Evolutionary conservation across 2,329 filamentous ascomycete genomes (phyloP).

Genomic region (Colletotrichum sp.): DNA sequence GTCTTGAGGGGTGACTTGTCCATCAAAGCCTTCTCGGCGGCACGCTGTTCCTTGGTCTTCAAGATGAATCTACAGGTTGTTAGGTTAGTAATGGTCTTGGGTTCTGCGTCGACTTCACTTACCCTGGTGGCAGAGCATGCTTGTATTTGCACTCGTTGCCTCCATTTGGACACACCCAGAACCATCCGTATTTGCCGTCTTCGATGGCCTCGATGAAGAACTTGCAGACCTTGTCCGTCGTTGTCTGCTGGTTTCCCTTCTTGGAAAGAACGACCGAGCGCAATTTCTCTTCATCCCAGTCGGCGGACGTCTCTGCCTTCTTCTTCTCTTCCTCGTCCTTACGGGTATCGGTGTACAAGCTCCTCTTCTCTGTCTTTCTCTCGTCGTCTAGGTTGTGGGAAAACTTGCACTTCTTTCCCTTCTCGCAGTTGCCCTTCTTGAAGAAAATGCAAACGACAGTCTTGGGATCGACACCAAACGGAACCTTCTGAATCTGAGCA

Average conservation of each 20-base stretch:
- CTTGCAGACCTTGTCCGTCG: constrained; percentile 99
- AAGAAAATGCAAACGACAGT: constrained; percentile 95
- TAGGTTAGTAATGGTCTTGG: neutral
- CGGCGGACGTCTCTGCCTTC: constrained; percentile 90
- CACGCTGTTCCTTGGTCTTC: constrained; percentile 96
- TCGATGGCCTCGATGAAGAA: constrained; percentile 97
- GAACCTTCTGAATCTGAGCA: constrained; percentile 95
- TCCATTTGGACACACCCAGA: constrained; percentile 97
- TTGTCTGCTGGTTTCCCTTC: constrained; percentile 94
- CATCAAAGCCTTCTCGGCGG: constrained; percentile 92
- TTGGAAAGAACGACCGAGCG: constrained; percentile 90
- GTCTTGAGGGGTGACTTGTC: constrained; percentile 96
- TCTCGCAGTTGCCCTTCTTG: constrained; percentile 97
- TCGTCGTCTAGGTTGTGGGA: constrained; percentile 89
- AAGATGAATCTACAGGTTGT: constrained; percentile 75
- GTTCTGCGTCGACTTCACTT: constrained; percentile 43
- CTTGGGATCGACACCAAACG: constrained; percentile 97
- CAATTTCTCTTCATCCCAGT: constrained; percentile 98
- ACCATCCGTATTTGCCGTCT: constrained; percentile 99
- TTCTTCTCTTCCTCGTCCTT: constrained; percentile 77
- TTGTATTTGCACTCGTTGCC: constrained; percentile 99
- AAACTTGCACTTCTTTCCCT: constrained; percentile 98
- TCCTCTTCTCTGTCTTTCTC: constrained; percentile 90
- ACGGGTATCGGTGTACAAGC: constrained; percentile 85
- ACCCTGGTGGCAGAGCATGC: constrained; percentile 94